Conservation (phyloP, 2,329 filamentous ascomycete species). For the Biscogniauxia marginata region DNA sequence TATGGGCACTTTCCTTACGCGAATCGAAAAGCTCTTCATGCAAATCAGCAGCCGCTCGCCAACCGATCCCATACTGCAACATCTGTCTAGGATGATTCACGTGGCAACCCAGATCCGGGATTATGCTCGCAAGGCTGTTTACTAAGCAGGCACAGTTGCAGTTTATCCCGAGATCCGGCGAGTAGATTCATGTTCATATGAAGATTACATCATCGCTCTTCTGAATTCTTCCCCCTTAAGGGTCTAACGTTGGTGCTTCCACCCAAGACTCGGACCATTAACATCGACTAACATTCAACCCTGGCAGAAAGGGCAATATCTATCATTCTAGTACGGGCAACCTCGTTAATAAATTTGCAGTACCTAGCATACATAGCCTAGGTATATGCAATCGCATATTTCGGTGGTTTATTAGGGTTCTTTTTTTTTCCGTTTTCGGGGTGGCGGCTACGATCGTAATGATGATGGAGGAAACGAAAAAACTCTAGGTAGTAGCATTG, state of each 20-base stretch:
- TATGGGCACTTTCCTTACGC: slow-evolving; percentile 51
- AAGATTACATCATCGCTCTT: not conserved
- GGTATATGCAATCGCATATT: not conserved
- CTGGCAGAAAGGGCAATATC: not conserved
- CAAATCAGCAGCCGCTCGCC: slow-evolving; percentile 48
- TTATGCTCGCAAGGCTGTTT: slow-evolving; percentile 21
- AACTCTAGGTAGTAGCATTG: not conserved
- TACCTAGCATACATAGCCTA: slow-evolving; percentile 12
- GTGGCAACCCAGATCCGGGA: slow-evolving; percentile 28
- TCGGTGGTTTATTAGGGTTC: not conserved
- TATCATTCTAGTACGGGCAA: not conserved
- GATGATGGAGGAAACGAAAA: not conserved
- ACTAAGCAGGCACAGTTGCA: slow-evolving; percentile 12
- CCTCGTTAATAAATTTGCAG: not conserved
- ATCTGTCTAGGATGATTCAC: slow-evolving; percentile 44
- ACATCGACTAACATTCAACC: not conserved
- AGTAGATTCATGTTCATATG: not conserved
- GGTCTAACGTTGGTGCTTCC: not conserved
- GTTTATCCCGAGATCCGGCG: not conserved
- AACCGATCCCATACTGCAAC: slow-evolving; percentile 47
- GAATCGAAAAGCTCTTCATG: slow-evolving; percentile 53
- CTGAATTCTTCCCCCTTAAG: not conserved
- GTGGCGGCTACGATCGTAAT: not conserved
- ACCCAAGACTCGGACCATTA: not conserved
- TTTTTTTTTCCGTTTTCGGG: not conserved